Conservation (phyloP, 2,329 filamentous ascomycete species). For the Sclerotinia borealis region DNA sequence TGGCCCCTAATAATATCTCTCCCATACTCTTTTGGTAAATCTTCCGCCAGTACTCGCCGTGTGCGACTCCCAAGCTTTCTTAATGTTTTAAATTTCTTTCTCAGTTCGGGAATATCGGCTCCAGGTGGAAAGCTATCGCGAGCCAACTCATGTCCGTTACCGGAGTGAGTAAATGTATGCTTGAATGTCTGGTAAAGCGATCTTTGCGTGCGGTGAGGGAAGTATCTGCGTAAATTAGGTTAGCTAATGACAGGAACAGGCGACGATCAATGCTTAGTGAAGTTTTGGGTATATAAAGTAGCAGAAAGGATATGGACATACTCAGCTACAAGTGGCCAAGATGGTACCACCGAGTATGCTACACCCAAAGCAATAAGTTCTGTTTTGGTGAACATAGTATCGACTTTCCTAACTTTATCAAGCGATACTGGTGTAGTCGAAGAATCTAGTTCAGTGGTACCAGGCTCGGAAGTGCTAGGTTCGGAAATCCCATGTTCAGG, state of each 20-base stretch:
- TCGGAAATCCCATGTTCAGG: not conserved
- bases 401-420: not conserved
- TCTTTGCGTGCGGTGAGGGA: not conserved
- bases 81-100: not conserved
- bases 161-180: not conserved
- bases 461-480: not conserved
- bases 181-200: not conserved
- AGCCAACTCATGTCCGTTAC: not conserved
- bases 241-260: not conserved
- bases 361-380: not conserved
- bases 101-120: not conserved
- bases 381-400: not conserved
- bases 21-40: not conserved
- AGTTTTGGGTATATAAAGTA: not conserved
- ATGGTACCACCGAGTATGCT: not conserved
- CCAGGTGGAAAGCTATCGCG: not conserved
- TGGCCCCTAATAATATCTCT: not conserved
- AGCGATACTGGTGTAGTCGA: not conserved
- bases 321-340: not conserved
- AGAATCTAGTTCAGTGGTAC: not conserved
- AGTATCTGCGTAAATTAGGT: not conserved
- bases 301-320: not conserved
- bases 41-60: not conserved
- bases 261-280: not conserved
- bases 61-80: not conserved